These are phyloP conservation scores for Rhizopogon rudus DNA, from an alignment of 768 basidiomycete genomes.

Conservation along the genomic window DNA sequence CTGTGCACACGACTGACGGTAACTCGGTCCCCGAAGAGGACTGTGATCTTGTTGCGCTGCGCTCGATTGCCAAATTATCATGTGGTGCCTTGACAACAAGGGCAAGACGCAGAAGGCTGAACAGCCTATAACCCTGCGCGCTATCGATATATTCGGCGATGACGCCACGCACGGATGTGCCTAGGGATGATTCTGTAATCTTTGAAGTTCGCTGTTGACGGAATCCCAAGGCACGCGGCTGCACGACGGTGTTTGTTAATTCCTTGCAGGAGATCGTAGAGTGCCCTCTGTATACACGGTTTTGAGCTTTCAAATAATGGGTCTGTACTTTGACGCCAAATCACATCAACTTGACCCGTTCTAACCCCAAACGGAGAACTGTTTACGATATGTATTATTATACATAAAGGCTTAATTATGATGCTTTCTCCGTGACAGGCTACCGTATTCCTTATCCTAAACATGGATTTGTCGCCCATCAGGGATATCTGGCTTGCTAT, in stretches of 20 bases:
- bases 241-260: no score
- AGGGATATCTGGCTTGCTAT: background rate
- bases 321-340: no score
- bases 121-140: constrained; percentile 18
- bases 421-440: no score
- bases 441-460: no score
- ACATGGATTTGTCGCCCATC: background rate
- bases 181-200: constrained; percentile 27
- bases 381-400: no score
- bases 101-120: constrained; percentile 26
- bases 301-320: no score
- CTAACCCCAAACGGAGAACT: no score
- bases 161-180: constrained; percentile 44
- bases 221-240: constrained; percentile 34
- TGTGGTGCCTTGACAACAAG: constrained; percentile 35
- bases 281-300: no score
- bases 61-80: constrained; percentile 33
- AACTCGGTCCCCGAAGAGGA: constrained; percentile 34
- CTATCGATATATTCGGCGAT: constrained; percentile 31
- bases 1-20: constrained; percentile 24
- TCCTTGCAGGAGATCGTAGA: no score
- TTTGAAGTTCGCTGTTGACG: constrained; percentile 30
- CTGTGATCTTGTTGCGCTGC: constrained; percentile 29
- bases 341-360: no score
- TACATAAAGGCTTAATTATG: no score